These are phyloP conservation scores for Cryptococcus amylolentus DNA, from an alignment of 1,284 basidiomycete genomes.

Conservation along the genomic window DNA sequence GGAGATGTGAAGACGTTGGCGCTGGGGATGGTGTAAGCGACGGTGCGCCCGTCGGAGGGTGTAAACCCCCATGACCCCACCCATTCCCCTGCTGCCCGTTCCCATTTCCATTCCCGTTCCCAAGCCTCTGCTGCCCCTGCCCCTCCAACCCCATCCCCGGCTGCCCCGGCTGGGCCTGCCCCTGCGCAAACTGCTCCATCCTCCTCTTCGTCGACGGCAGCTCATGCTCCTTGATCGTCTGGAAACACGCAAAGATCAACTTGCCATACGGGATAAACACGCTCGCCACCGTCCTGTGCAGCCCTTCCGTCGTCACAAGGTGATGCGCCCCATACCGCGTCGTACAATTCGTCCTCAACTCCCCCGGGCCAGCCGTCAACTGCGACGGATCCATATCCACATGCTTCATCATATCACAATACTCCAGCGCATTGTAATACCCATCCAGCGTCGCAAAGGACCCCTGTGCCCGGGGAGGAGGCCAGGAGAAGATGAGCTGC, in stretches of 20 bases:
- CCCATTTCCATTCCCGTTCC: not conserved
- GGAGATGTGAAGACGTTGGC: not conserved
- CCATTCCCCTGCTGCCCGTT: too few relatives aligned
- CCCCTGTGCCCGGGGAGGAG: conserved; percentile 54
- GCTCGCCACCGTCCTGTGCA: conserved; percentile 67
- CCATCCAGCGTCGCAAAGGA: conserved; percentile 51
- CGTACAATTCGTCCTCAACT: conserved; percentile 88
- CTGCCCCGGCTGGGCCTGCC: not conserved
- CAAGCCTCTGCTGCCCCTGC: not conserved
- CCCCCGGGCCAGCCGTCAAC: conserved; percentile 52
- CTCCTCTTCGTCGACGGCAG: conserved; percentile 15
- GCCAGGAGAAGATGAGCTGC: conserved; percentile 76
- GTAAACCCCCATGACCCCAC: not conserved
- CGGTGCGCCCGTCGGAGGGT: not conserved
- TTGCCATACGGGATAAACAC: conserved; percentile 90
- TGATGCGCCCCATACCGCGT: conserved; percentile 82
- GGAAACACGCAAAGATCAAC: conserved; percentile 53
- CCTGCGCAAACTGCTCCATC: not conserved
- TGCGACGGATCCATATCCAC: conserved; percentile 62
- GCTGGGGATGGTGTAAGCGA: not conserved
- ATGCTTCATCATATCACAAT: conserved; percentile 73
- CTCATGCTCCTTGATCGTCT: conserved; percentile 69
- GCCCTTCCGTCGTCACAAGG: conserved; percentile 59
- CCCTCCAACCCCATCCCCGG: too few relatives aligned
- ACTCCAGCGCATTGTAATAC: conserved; percentile 71